phyloP scores from a whole-genome alignment of 768 basidiomycete genomes.

The Candolleomyces aberdarensis region DNA sequence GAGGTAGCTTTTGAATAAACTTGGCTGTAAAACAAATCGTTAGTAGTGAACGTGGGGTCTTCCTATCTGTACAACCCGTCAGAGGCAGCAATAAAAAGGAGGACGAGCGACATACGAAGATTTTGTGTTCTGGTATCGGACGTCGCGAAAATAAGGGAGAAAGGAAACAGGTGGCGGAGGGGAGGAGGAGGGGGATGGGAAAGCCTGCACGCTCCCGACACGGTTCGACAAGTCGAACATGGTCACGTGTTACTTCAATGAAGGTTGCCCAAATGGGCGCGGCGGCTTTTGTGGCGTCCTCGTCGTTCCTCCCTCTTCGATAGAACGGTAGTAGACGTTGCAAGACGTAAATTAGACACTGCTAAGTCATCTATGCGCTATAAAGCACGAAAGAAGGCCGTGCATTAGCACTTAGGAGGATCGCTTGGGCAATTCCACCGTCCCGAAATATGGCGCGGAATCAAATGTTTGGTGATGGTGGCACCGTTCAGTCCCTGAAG shows the following conservation, averaged over 20 bases:
- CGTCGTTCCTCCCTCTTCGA: no score
- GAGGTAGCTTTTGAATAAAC: constrained; percentile 16
- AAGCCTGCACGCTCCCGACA: neutral
- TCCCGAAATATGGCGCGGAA: no score
- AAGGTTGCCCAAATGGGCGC: neutral
- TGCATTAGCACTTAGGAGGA: no score
- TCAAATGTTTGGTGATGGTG: no score
- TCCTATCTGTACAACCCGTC: constrained; percentile 14
- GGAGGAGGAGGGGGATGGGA: constrained; percentile 15
- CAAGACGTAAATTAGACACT: no score
- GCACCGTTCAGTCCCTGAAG: no score
- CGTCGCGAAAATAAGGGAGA: constrained; percentile 19
- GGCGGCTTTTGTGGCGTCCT: no score
- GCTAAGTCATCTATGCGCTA: no score
- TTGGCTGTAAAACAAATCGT: constrained; percentile 28
- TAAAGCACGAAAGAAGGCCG: no score
- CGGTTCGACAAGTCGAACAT: constrained; percentile 1
- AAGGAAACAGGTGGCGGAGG: constrained; percentile 12
- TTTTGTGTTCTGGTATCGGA: constrained; percentile 15
- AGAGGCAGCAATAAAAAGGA: neutral
- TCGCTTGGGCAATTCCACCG: no score
- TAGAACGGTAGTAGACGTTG: no score
- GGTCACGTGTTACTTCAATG: neutral
- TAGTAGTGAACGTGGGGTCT: constrained; percentile 44
- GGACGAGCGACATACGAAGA: constrained; percentile 14